A percentile compares a stretch with the other conserved stretches of the same genome.
phyloP scores from a whole-genome alignment of 2,329 filamentous ascomycete genomes.

The Aspergillus candidus region DNA sequence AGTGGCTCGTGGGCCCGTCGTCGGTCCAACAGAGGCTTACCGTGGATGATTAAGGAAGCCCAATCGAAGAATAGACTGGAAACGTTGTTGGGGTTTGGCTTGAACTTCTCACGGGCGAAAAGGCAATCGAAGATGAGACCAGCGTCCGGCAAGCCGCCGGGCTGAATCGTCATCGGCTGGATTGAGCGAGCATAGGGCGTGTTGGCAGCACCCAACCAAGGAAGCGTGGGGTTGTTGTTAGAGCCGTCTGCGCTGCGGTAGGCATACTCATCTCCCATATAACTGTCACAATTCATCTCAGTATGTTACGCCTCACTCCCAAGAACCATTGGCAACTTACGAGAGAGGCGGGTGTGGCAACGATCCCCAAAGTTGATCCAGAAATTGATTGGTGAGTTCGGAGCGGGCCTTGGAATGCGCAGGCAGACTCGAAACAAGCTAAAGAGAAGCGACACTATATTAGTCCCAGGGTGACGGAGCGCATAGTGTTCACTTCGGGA shows the following conservation, averaged over 20 bases:
- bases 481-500: background rate
- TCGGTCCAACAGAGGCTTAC: conserved; percentile 28
- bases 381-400: conserved; percentile 60
- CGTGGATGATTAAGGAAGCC: conserved; percentile 68
- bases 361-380: conserved; percentile 64
- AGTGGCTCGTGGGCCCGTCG: background rate
- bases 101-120: conserved; percentile 39
- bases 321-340: conserved; percentile 33
- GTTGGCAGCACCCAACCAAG: conserved; percentile 60
- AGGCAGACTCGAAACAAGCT: conserved; percentile 61
- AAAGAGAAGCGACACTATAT: background rate
- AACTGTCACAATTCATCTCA: conserved; percentile 24
- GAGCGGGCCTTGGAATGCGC: conserved; percentile 55
- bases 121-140: conserved; percentile 43
- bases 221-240: conserved; percentile 63
- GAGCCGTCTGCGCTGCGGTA: conserved; percentile 67
- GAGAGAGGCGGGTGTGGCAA: conserved; percentile 67
- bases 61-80: conserved; percentile 67
- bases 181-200: conserved; percentile 62
- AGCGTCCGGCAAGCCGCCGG: conserved; percentile 63
- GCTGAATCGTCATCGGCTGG: conserved; percentile 52
- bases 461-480: background rate
- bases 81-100: conserved; percentile 61
- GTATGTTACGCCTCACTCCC: background rate
- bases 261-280: conserved; percentile 49